phyloP scores from a whole-genome alignment of 225 moss, liverwort and hornwort genomes.

The Polytrichum commune region DNA sequence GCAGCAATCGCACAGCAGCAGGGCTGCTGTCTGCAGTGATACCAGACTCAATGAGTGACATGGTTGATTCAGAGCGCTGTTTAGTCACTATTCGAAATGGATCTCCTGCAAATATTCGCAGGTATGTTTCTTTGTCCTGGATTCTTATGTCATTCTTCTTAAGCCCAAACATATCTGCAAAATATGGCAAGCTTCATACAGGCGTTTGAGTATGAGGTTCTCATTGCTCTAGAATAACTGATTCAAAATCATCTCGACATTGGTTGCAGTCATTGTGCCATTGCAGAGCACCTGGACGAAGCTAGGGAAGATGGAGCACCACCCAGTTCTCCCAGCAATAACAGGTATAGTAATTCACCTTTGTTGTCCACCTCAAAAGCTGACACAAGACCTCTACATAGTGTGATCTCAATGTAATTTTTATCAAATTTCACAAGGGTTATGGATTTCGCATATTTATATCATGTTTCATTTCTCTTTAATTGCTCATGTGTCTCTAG shows the following conservation, averaged over 20 bases:
- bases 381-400: too few relatives aligned
- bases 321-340: constrained; percentile 39
- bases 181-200: too few relatives aligned
- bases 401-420: too few relatives aligned
- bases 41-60: constrained; percentile 88
- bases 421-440: too few relatives aligned
- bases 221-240: not conserved
- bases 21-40: constrained; percentile 86
- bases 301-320: constrained; percentile 51
- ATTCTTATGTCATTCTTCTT: too few relatives aligned
- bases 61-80: constrained; percentile 93
- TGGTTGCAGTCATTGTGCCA: constrained; percentile 74
- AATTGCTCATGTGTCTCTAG: too few relatives aligned
- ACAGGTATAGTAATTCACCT: constrained; percentile 35
- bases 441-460: too few relatives aligned
- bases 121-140: constrained; percentile 26
- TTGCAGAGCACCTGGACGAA: constrained; percentile 67
- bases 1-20: constrained; percentile 70
- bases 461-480: too few relatives aligned
- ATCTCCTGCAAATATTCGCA: constrained; percentile 74
- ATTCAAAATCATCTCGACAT: not conserved
- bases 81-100: constrained; percentile 84
- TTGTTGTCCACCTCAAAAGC: not conserved
- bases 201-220: too few relatives aligned
- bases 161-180: too few relatives aligned